Conservation (phyloP, 2,329 filamentous ascomycete genomes). For the Ophiostoma tasmaniense region DNA sequence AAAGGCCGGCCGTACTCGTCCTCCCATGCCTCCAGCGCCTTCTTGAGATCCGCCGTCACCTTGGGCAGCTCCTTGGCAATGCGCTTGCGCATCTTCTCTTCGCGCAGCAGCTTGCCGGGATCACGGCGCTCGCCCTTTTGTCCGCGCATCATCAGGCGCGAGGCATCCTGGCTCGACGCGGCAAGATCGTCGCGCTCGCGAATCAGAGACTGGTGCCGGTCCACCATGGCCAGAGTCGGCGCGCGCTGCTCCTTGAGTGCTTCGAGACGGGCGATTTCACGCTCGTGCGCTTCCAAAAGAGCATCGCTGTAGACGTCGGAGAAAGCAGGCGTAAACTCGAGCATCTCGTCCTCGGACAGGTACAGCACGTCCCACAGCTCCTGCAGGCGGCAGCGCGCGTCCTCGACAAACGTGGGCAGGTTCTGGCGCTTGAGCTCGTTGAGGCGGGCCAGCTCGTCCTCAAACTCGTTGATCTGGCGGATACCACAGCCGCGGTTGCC, state of each 20-base stretch:
- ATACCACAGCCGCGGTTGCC: constrained; percentile 85
- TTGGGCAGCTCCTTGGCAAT: constrained; percentile 95
- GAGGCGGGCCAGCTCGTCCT: constrained; percentile 76
- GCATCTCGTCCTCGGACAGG: constrained; percentile 96
- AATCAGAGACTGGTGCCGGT: constrained; percentile 73
- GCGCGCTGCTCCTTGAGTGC: constrained; percentile 77
- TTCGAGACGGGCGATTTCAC: constrained; percentile 76
- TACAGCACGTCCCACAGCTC: constrained; percentile 92
- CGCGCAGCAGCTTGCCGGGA: constrained; percentile 82
- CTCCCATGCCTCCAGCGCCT: constrained; percentile 78
- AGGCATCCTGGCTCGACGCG: constrained; percentile 91
- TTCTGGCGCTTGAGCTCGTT: constrained; percentile 95
- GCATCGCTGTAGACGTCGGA: constrained; percentile 97
- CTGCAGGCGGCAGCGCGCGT: constrained; percentile 81
- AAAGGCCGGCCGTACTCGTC: constrained; percentile 91
- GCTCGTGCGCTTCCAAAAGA: constrained; percentile 86
- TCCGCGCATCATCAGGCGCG: constrained; percentile 81
- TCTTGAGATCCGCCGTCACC: constrained; percentile 73
- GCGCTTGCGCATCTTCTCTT: constrained; percentile 97
- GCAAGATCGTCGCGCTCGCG: constrained; percentile 79
- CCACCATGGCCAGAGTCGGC: constrained; percentile 72
- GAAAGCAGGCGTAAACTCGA: constrained; percentile 94
- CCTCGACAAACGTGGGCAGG: constrained; percentile 90
- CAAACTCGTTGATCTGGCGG: constrained; percentile 88
- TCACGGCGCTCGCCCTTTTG: constrained; percentile 92